These are phyloP conservation scores for Podospora didyma DNA, from an alignment of 495 filamentous ascomycete genomes.

Conservation along the genomic window DNA sequence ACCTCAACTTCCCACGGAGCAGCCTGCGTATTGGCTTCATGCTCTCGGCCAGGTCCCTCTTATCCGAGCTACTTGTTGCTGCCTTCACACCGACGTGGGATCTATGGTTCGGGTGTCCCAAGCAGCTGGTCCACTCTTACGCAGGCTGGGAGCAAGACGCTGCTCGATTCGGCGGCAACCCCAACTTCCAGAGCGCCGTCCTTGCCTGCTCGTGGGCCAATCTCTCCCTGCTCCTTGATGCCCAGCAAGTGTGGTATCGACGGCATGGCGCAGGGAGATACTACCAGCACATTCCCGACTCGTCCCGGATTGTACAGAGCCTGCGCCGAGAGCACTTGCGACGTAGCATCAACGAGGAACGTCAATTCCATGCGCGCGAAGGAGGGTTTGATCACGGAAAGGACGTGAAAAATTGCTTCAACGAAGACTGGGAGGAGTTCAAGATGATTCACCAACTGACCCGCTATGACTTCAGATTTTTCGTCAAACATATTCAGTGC, in stretches of 20 bases:
- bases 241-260: conserved; percentile 26
- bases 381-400: neutral
- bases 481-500: neutral
- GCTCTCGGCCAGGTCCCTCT: conserved; percentile 26
- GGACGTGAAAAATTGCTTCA: conserved; percentile 3
- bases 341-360: too few relatives aligned
- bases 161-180: conserved; percentile 21
- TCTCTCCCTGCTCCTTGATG: conserved; percentile 25
- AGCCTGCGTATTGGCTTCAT: conserved; percentile 31
- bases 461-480: neutral
- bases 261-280: conserved; percentile 5
- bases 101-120: conserved; percentile 20
- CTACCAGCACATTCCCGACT: neutral
- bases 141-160: conserved; percentile 2
- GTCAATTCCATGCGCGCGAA: too few relatives aligned
- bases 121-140: neutral
- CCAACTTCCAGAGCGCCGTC: conserved; percentile 31
- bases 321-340: too few relatives aligned
- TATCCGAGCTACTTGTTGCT: conserved; percentile 22
- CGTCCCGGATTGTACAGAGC: too few relatives aligned
- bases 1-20: conserved; percentile 33
- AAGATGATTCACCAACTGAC: neutral
- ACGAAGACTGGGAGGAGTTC: conserved; percentile 15
- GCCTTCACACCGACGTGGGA: conserved; percentile 41
- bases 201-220: conserved; percentile 28